A percentile compares a stretch with the other conserved stretches of the same genome.
Conservation (phyloP, 176 grass and related monocot species). For the Dendrocalamus sinicus region DNA sequence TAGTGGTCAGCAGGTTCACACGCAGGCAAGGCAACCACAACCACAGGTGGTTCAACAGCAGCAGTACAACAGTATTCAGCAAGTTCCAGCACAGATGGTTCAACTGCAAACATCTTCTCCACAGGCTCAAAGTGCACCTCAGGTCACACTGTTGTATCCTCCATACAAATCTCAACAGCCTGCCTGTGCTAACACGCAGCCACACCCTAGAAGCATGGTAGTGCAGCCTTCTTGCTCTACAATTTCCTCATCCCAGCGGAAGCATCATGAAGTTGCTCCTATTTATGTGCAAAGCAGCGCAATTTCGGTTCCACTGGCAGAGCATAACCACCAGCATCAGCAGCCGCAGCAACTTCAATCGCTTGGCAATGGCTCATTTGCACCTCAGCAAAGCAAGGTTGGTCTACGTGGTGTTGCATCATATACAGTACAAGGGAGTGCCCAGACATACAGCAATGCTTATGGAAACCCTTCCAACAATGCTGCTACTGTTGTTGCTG, state of each 20-base stretch:
- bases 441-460: constrained; percentile 52
- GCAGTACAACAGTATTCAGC: constrained; percentile 58
- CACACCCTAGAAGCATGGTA: constrained; percentile 58
- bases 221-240: constrained; percentile 66
- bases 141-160: constrained; percentile 66
- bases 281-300: constrained; percentile 64
- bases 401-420: constrained; percentile 49
- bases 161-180: constrained; percentile 68
- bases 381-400: constrained; percentile 57
- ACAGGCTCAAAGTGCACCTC: constrained; percentile 67
- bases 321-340: constrained; percentile 42
- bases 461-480: constrained; percentile 58
- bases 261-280: constrained; percentile 63
- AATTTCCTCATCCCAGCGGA: constrained; percentile 57
- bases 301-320: constrained; percentile 46
- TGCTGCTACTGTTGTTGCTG: constrained; percentile 43
- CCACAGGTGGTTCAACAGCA: constrained; percentile 55
- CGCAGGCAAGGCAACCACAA: constrained; percentile 56
- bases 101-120: constrained; percentile 59
- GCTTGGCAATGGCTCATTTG: constrained; percentile 52
- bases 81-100: constrained; percentile 54
- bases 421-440: constrained; percentile 58
- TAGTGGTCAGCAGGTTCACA: constrained; percentile 53
- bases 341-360: constrained; percentile 47
- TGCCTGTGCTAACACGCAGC: constrained; percentile 57